Base-by-base conservation (phyloP, 2,329 filamentous ascomycete genomes). In the Arthrinium phaeospermum region DNA sequence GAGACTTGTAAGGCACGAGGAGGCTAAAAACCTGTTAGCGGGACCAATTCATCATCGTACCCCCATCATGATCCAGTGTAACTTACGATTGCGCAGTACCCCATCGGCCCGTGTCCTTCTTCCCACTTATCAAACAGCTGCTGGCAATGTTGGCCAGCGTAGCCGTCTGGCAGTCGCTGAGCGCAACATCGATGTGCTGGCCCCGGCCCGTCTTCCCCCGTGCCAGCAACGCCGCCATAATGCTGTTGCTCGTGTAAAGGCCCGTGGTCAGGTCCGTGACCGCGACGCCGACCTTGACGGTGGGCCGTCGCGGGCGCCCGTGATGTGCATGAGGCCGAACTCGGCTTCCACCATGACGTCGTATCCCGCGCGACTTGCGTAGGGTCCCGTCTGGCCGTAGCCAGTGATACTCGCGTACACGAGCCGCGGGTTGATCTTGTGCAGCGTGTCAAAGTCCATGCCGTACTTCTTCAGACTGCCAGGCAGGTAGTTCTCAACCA, bases 311-410 rank as follows among this genome's bases (percentile, higher is more conserved):
- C 95, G 89, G 74, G 90, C 89, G 45, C 96, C 96, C 0, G 96
- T 99, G 77, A 99, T 98, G 83, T 99, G 96, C 96, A 99, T 99
- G 72, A 99, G 85, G 0, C 96, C 96, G 84, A 99, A 95, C 81
- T 98, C 96, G 73, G 96, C 96, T 85, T 99, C 96, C 14, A 99
- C 96, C 96, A 99, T 99, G 76, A 99, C 96, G 83, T 99, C 96
- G 86, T 99, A 99, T 5, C 96, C 96, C 4, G 96, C 95, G 19
- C 96, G 89, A 75, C 91, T 90, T 7, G 92, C 91, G 82, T 97
- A 98, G 0, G 96, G 96, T 0, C 96, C 96, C 0, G 94, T 98
- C 81, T 99, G 96, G 2, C 96, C 96, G 80, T 98, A 99, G 0
- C 96, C 96, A 0, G 96, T 99, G 77, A 99, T 97, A 76, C 94